Evolutionary conservation across 495 filamentous ascomycete species (phyloP), one percentile per base, ranked within the genome.

Genomic region (Darksidea phi): DNA sequence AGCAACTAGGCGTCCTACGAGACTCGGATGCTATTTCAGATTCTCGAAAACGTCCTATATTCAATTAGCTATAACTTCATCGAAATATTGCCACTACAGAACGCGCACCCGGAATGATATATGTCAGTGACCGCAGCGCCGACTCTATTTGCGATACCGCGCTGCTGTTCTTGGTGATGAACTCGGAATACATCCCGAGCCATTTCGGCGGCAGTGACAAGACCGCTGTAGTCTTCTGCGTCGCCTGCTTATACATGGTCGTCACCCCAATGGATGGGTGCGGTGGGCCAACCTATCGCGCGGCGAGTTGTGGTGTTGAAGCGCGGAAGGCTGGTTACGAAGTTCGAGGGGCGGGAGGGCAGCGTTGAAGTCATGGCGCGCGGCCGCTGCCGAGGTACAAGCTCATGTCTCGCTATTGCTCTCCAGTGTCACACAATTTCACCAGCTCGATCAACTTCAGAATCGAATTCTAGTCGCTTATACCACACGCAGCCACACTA

Each of bases 21-120:
- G 88, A 91, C 77, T 98, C 94, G 63, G 94, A 96, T 58, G 93
- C 87, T 65, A 97, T 84, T 71, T 96, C 92, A 34, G 91, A 89
- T 70, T 97, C 92, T 64, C 91, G 85, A 73, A 95, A 96, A 50
- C 91, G 90, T 59, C 92, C 90, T 91, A 63, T 36, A 32, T 42
- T 18, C 41, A 13, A 45, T 63, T 24, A 72, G 66, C 25, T 70
- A n/a, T 12, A 36, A 6, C n/a, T 34, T 13, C 1, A 26, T 20
- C 41, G 10, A 52, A 47, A 18, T 43, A 13, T 12, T 48, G 38
- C 21, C 37, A 47, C 28, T 15, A 53, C 41, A 25, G n/a, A 25
- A 15, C n/a, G 55, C 78, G 49, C 68, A 91, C 88, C 90, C 48
- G 94, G 94, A 24, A 98, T 92, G 67, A 98, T 92, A 72, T 97